Base-by-base conservation (phyloP, 23 red algal genomes). In the Gracilaria vermiculophylla region DNA sequence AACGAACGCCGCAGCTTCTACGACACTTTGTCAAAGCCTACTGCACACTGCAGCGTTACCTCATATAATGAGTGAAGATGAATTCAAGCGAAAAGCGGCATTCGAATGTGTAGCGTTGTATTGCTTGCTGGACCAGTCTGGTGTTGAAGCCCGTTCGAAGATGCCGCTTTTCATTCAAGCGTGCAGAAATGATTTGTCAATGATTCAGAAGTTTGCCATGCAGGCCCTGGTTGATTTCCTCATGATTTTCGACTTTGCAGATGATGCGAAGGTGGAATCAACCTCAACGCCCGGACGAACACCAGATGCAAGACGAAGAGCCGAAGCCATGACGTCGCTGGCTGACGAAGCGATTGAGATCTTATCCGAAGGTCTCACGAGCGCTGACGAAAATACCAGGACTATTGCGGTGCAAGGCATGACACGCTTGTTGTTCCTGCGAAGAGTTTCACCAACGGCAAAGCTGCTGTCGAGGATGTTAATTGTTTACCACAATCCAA, bases 41-140 rank as follows among this genome's bases (percentile, higher is more conserved):
- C 57, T 93, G 61, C 58, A 85, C 17, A 36, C 44, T n/a, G 70
- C 82, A 47, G 90, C 73, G 5, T 15, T 93, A 31, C 70, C 90
- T 35, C 70, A 82, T 27, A 28, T 93, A 15, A 36, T 82, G 56
- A 84, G 73, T 28, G 62, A 51, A 49, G 60, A 78, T n/a, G 78
- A 79, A 25, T 47, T 60, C 21, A 81, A 84, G 35, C 78, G 90
- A 53, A 60, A 80, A n/a, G 56, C 34, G 1, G 74, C 76, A 32
- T 69, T 93, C 13, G 80, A 86, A 49, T 69, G 56, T 71, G 50
- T 93, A 29, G 80, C 55, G 7, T 43, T 93, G 29, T 93, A 61
- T 25, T 93, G 90, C 37, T 77, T 93, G 62, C 77, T 93, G 13
- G 90, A 93, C 61, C 24, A 60, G 31, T 82, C 76, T 31, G 90